Conservation (phyloP, 352 stramenopile species). For the Phytopythium aichiense region DNA sequence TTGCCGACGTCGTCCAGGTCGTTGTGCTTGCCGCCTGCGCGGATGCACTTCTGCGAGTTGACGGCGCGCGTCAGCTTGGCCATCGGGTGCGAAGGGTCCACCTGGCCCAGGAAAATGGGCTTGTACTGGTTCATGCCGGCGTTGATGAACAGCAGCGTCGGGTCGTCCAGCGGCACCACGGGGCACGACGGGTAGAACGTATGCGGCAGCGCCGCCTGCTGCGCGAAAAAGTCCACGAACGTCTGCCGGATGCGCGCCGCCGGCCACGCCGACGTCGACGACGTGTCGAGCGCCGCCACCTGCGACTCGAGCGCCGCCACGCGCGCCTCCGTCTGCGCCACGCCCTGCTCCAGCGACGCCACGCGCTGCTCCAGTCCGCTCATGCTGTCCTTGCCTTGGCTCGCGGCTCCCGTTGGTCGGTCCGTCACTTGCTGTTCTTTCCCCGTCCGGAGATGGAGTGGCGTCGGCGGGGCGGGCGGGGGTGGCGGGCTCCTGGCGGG, state of each 20-base stretch:
- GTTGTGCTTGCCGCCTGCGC: slow-evolving; percentile 97
- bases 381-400: slow-evolving; percentile 9
- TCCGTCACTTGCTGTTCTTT: background rate
- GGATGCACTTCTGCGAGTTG: slow-evolving; percentile 98
- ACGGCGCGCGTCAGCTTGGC: slow-evolving; percentile 88
- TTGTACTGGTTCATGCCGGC: slow-evolving; percentile 99
- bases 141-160: slow-evolving; percentile 99
- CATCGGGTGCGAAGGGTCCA: slow-evolving; percentile 92
- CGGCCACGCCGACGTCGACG: slow-evolving; percentile 74
- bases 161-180: slow-evolving; percentile 96
- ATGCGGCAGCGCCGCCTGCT: slow-evolving; percentile 80
- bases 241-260: slow-evolving; percentile 94
- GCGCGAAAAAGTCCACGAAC: slow-evolving; percentile 97
- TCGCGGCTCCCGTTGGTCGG: background rate
- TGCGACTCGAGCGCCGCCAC: slow-evolving; percentile 17
- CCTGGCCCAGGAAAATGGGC: slow-evolving; percentile 98
- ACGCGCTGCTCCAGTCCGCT: slow-evolving; percentile 31
- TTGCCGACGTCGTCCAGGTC: slow-evolving; percentile 98
- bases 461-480: background rate
- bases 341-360: slow-evolving; percentile 22
- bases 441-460: slow-evolving; percentile 1
- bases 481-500: too few species aligned
- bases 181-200: slow-evolving; percentile 95
- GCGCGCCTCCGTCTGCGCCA: slow-evolving; percentile 18
- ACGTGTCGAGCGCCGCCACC: slow-evolving; percentile 15